Percentiles rank a stretch among this genome's conserved stretches.
These are phyloP conservation scores for Cercophora newfieldiana DNA, from an alignment of 495 filamentous ascomycete genomes.

Conservation along the genomic window DNA sequence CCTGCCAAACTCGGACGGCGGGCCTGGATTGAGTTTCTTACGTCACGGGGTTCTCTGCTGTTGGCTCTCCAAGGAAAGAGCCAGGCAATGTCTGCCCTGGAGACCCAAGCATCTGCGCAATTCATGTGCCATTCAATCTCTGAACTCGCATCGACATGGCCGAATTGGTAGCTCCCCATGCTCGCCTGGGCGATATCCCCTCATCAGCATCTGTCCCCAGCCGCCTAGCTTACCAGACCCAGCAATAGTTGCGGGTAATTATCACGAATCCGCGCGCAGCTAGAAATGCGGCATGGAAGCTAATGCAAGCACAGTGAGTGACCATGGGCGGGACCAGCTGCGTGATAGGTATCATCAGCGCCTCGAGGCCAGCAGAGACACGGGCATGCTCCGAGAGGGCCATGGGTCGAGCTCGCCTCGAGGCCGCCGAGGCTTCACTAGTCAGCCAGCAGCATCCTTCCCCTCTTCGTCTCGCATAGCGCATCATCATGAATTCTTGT, in stretches of 20 bases:
- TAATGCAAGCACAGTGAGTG: slow-evolving; percentile 25
- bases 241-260: slow-evolving; percentile 14
- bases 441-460: neutral
- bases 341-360: slow-evolving; percentile 19
- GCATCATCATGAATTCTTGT: neutral
- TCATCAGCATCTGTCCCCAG: neutral
- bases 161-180: neutral
- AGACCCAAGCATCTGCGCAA: neutral
- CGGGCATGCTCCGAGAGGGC: neutral
- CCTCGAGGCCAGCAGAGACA: slow-evolving; percentile 3
- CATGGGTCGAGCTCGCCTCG: neutral
- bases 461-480: neutral
- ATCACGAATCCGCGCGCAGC: slow-evolving; percentile 13
- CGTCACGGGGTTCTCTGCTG: no score
- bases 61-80: no score
- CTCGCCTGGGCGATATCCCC: neutral
- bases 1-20: no score
- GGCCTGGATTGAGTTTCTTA: no score
- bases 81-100: no score
- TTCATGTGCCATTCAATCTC: neutral
- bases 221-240: neutral
- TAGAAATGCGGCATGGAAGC: slow-evolving; percentile 29
- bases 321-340: neutral
- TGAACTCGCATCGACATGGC: neutral
- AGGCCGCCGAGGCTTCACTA: neutral